Percentiles rank a stretch among this genome's conserved stretches.
phyloP scores from a whole-genome alignment of 306 rosid species.

The Cyamopsis tetragonoloba region DNA sequence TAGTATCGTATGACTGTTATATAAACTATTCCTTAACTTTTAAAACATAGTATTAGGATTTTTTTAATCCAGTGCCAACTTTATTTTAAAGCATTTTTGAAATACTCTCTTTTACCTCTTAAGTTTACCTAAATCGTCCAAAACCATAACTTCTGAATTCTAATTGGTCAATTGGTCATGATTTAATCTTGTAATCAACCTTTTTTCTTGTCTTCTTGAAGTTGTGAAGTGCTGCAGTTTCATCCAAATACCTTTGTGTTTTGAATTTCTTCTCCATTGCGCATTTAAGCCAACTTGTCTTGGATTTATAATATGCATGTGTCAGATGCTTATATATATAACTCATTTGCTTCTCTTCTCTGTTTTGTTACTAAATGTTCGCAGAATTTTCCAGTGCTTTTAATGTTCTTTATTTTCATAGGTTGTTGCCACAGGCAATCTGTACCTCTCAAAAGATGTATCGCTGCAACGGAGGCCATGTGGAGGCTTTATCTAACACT shows the following conservation, averaged over 20 bases:
- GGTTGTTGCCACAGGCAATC: slow-evolving; percentile 51
- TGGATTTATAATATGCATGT: slow-evolving; percentile 4
- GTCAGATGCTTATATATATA: background rate
- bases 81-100: background rate
- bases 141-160: background rate
- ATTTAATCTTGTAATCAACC: background rate
- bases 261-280: background rate
- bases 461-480: slow-evolving; percentile 43
- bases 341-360: slow-evolving; percentile 14
- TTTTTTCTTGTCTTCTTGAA: background rate
- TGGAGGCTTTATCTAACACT: slow-evolving; percentile 37
- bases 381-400: slow-evolving; percentile 4
- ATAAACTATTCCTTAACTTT: background rate
- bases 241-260: background rate
- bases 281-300: background rate
- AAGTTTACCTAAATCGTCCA: background rate
- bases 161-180: background rate
- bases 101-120: background rate
- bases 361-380: slow-evolving; percentile 9
- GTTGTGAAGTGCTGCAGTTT: background rate
- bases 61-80: background rate
- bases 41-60: background rate
- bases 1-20: background rate
- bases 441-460: slow-evolving; percentile 49
- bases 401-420: slow-evolving; percentile 19